phyloP scores from a whole-genome alignment of 2,329 filamentous ascomycete genomes.

The Cytospora mali region DNA sequence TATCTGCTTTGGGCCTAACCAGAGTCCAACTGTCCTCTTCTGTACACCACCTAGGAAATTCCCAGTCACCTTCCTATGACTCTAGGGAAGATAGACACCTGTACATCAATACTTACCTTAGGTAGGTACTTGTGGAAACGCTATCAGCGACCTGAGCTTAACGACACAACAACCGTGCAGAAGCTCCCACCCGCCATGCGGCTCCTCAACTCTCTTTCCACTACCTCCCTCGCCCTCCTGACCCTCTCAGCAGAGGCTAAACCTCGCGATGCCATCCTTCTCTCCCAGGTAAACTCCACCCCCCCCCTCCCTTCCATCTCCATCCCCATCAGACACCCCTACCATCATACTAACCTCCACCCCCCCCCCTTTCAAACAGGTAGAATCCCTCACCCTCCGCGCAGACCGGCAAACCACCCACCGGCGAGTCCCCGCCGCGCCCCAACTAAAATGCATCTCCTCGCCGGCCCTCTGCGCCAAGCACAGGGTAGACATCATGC shows the following conservation, averaged over 20 bases:
- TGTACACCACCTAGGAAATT: neutral
- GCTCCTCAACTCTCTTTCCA: neutral
- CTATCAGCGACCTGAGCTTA: neutral
- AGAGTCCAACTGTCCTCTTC: neutral
- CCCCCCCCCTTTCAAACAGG: conserved; percentile 51
- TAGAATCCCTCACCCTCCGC: conserved; percentile 79
- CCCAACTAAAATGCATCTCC: conserved; percentile 78
- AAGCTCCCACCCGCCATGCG: conserved; percentile 4
- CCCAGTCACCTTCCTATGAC: neutral
- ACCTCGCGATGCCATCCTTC: conserved; percentile 58
- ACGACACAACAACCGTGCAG: neutral
- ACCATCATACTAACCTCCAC: conserved; percentile 40
- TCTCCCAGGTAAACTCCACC: conserved; percentile 57
- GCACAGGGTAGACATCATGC: conserved; percentile 79
- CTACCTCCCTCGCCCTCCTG: conserved; percentile 10
- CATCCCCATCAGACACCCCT: neutral
- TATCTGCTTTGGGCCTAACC: conserved; percentile 21
- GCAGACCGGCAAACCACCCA: conserved; percentile 67
- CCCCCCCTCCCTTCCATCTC: conserved; percentile 55
- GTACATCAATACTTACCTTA: neutral
- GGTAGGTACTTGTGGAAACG: no score
- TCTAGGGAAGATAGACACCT: neutral
- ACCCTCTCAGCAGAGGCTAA: conserved; percentile 31
- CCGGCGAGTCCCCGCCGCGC: conserved; percentile 74
- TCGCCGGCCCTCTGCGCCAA: conserved; percentile 65